Percentiles rank a stretch among this genome's conserved stretches.
phyloP scores from a whole-genome alignment of 768 basidiomycete genomes.

The Termitomyces titanicus region DNA sequence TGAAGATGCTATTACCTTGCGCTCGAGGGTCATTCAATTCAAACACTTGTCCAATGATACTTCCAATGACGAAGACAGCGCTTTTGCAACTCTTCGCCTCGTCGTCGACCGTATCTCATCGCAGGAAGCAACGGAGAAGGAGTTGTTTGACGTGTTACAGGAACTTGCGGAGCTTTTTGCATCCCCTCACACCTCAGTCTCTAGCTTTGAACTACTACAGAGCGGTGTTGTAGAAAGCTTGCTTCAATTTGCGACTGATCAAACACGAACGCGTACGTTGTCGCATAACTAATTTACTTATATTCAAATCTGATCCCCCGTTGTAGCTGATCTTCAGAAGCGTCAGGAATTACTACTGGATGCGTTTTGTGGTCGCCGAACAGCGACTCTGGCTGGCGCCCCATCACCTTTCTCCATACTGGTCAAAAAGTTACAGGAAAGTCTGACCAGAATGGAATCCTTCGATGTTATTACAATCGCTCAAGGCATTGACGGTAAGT shows the following conservation, averaged over 20 bases:
- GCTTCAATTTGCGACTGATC: conserved; percentile 75
- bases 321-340: conserved; percentile 54
- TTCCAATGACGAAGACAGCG: conserved; percentile 52
- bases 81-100: conserved; percentile 58
- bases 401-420: conserved; percentile 71
- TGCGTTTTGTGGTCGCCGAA: conserved; percentile 60
- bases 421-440: conserved; percentile 96
- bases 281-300: background rate
- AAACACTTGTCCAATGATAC: conserved; percentile 66
- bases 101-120: conserved; percentile 65
- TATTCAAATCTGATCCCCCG: conserved; percentile 1
- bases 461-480: conserved; percentile 93
- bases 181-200: conserved; percentile 73
- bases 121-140: conserved; percentile 55
- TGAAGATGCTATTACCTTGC: conserved; percentile 87
- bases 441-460: conserved; percentile 89
- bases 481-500: conserved; percentile 74
- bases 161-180: conserved; percentile 82
- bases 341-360: conserved; percentile 81
- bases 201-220: conserved; percentile 93
- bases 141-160: conserved; percentile 55
- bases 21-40: conserved; percentile 87
- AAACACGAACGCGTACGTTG: conserved; percentile 47
- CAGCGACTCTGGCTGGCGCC: conserved; percentile 35
- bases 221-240: conserved; percentile 90